Conservation (phyloP, 108 stramenopile genomes). For the Skeletonema menzelii region DNA sequence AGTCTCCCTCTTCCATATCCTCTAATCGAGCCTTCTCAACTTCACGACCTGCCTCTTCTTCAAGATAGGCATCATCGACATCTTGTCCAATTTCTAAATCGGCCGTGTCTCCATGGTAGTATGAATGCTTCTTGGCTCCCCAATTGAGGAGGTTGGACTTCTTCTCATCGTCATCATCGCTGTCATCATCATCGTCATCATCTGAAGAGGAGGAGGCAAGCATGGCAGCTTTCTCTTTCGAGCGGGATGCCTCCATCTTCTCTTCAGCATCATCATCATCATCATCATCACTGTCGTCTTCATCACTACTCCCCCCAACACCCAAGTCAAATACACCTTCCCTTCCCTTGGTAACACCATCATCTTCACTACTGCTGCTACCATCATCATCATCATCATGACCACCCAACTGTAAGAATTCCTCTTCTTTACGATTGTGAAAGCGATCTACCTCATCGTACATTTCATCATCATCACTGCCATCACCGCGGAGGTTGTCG, state of each 20-base stretch:
- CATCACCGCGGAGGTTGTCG: slow-evolving; percentile 22
- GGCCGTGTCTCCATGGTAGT: slow-evolving; percentile 94
- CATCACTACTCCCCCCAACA: slow-evolving; percentile 48
- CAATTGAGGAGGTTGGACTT: slow-evolving; percentile 54
- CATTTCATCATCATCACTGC: slow-evolving; percentile 52
- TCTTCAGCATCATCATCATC: slow-evolving; percentile 48
- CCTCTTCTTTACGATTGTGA: slow-evolving; percentile 53
- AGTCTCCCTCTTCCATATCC: slow-evolving; percentile 86
- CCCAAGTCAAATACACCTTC: slow-evolving; percentile 79
- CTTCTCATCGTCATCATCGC: slow-evolving; percentile 40
- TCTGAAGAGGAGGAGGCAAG: background rate
- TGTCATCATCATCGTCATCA: slow-evolving; percentile 30
- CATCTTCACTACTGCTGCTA: slow-evolving; percentile 42
- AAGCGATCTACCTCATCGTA: slow-evolving; percentile 63
- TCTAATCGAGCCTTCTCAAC: slow-evolving; percentile 69
- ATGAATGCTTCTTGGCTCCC: slow-evolving; percentile 85
- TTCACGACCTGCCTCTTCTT: slow-evolving; percentile 85
- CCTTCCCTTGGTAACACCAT: slow-evolving; percentile 45
- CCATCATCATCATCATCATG: slow-evolving; percentile 13
- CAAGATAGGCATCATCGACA: slow-evolving; percentile 67
- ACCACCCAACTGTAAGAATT: slow-evolving; percentile 48
- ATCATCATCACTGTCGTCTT: slow-evolving; percentile 40
- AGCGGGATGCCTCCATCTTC: background rate
- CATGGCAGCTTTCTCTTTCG: background rate
- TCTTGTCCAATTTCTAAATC: slow-evolving; percentile 96